Evolutionary conservation across 371 early-diverging fungal genomes (phyloP).

Genomic region (Mycotypha africana): DNA sequence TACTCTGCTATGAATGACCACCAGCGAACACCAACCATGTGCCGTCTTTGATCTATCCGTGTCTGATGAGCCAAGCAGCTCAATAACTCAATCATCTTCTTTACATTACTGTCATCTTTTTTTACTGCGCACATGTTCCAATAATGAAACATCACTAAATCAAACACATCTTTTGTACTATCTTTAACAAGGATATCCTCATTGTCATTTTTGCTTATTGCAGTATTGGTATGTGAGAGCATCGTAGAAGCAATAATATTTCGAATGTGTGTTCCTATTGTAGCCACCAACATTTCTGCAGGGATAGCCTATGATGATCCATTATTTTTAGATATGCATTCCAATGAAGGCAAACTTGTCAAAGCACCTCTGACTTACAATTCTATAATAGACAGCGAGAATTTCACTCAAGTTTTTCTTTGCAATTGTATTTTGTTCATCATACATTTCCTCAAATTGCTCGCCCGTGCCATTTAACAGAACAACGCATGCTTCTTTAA

Average conservation of each 20-base stretch:
- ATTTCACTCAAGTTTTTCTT: constrained; percentile 35
- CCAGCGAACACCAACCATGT: constrained; percentile 33
- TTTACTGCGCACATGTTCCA: too few relatives aligned
- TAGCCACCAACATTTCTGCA: constrained; percentile 23
- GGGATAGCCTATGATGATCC: constrained; percentile 26
- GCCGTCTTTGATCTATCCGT: too few relatives aligned
- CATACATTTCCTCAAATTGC: too few relatives aligned
- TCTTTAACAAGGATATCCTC: constrained; percentile 14
- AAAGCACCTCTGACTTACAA: too few relatives aligned
- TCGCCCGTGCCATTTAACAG: too few relatives aligned
- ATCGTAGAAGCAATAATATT: constrained; percentile 10
- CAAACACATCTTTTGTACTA: constrained; percentile 20
- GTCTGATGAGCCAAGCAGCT: constrained; percentile 19
- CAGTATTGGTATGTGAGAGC: neutral
- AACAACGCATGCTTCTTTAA: constrained; percentile 22
- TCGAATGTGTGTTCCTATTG: constrained; percentile 21
- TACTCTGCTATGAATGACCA: constrained; percentile 35
- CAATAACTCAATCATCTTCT: constrained; percentile 21
- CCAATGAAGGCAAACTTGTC: too few relatives aligned
- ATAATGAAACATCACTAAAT: constrained; percentile 19
- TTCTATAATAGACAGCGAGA: constrained; percentile 28
- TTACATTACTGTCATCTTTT: too few relatives aligned
- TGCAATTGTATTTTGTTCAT: constrained; percentile 15
- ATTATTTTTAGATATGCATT: too few relatives aligned
- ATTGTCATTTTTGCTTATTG: constrained; percentile 9